phyloP scores from a whole-genome alignment of 164 flowering plant genomes.

The Pachysandra terminalis region DNA sequence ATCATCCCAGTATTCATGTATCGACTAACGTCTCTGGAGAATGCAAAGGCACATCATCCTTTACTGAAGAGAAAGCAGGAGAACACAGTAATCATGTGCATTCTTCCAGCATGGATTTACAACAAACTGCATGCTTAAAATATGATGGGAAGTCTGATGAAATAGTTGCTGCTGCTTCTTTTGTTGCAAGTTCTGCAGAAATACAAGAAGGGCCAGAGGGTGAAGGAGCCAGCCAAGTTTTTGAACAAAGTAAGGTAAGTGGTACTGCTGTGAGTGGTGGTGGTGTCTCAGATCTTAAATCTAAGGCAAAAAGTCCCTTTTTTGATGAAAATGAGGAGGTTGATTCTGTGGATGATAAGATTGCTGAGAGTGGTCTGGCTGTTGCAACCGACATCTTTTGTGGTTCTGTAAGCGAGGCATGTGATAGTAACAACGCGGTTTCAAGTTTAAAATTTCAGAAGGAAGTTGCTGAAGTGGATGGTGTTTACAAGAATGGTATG shows the following conservation, averaged over 20 bases:
- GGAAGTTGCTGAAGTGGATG: conserved; percentile 19
- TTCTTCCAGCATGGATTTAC: conserved; percentile 27
- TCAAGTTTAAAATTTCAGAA: conserved; percentile 13
- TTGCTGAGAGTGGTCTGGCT: background rate
- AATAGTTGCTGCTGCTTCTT: conserved; percentile 2
- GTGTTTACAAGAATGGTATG: conserved; percentile 4
- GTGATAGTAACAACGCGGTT: background rate
- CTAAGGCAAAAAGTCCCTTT: conserved; percentile 3
- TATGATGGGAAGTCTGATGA: conserved; percentile 22
- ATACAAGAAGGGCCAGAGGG: conserved; percentile 8
- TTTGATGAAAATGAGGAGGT: conserved; percentile 12
- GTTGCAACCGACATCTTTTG: background rate
- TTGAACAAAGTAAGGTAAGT: conserved; percentile 17
- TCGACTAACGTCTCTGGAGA: conserved; percentile 12
- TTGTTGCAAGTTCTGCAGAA: conserved; percentile 4
- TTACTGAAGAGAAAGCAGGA: conserved; percentile 21
- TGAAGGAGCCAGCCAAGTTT: conserved; percentile 12
- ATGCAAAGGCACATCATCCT: conserved; percentile 1
- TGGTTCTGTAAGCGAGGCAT: background rate
- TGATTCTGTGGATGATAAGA: conserved; percentile 2
- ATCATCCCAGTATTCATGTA: background rate
- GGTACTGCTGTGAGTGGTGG: conserved; percentile 12
- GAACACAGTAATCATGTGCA: conserved; percentile 21
- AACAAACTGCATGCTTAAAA: conserved; percentile 22
- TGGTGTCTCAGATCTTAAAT: conserved; percentile 8